Base-by-base conservation (phyloP, 129 eudicot species). In the Arctium lappa region DNA sequence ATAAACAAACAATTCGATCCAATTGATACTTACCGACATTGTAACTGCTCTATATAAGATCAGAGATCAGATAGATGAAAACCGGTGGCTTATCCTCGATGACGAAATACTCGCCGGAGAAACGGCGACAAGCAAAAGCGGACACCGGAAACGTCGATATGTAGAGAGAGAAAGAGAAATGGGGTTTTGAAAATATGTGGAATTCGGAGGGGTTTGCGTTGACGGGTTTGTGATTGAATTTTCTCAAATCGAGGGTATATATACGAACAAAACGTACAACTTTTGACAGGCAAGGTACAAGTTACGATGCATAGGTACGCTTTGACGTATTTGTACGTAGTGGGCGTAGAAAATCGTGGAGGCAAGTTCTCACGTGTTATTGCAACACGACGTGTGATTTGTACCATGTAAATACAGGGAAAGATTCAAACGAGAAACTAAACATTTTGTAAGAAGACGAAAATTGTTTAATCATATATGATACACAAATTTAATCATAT, bases 21-120 rank as follows among this genome's bases (percentile, higher is more conserved):
- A 72, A 83, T 83, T 77, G 31, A 83, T 13, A 74, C 87, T 73
- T 66, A 84, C 87, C 80, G 87, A 79, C 87, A 84, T 84, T 79
- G 60, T 73, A 44, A 60, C 32, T 12, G 44, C 31, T 44, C 27
- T 15, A 62, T 72, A 60, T 40, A 2, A 60, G 69, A 73, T 62
- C 83, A 84, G 69, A 62, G 34, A 84, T 71, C 34, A 42, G 31
- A 39, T 4, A n/a, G 8, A 63, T 39, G 50, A 31, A 31, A 6
- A 31, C 12, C 50, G 75, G 27, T 15, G 16, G 13, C n/a, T 77
- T 53, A 31, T 18, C n/a, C 5, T 22, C 73, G 13, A 16, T 48
- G 42, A 18, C 40, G 71, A 11, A 22, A 75, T 34, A 60, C 68
- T 60, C 68, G 68, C 71, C 76, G 71, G 81, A 63, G 79, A n/a